Evolutionary conservation across 2,329 filamentous ascomycete species (phyloP), one percentile per base, ranked within the genome.

Genomic region (Ophiocordyceps sinensis): DNA sequence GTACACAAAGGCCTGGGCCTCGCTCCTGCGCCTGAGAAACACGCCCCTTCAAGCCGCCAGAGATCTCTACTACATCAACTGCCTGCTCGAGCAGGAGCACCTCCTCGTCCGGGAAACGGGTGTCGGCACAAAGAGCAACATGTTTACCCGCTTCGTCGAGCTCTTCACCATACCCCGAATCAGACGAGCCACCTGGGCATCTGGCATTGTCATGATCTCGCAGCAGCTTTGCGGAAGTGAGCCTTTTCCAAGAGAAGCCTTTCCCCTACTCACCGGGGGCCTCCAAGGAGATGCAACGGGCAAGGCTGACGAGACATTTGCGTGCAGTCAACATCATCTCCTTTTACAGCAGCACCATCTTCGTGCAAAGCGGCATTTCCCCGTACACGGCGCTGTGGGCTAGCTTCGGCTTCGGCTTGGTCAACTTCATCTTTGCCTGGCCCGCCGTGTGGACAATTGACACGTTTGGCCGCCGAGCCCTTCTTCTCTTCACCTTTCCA

Each of bases 131-230:
- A 64, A 61, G 37, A 71, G 64, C 46, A 71, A 70, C 45, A 32
- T 70, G 11, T 49, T 58, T 34, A 70, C 63, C 9, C 69, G 75
- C 14, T 70, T 75, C 36, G 44, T 67, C 17, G 71, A 79, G 49
- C 59, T 75, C 1, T 74, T 79, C 47, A 75, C 70, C 1, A 66
- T 79, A 38, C 68, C 74, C 1, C 64, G 76, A 29, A 62, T 75
- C 8, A 63, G 74, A 5, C 66, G 74, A 34, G 82, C 81, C 0
- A 82, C 77, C 0, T 67, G 77, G 40, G 81, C 79, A 2, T 77
- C 79, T 0, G 75, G 73, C 46, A 73, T 73, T 1, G 77, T 84
- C 48, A 85, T 85, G 78, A 74, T 77, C 48, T 64, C 63, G 0
- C 75, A 79, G 50, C 75, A 79, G 51, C 70, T 79, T 62, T 77